phyloP scores from a whole-genome alignment of 441 rosid species.

The Arabidopsis hybrid region DNA sequence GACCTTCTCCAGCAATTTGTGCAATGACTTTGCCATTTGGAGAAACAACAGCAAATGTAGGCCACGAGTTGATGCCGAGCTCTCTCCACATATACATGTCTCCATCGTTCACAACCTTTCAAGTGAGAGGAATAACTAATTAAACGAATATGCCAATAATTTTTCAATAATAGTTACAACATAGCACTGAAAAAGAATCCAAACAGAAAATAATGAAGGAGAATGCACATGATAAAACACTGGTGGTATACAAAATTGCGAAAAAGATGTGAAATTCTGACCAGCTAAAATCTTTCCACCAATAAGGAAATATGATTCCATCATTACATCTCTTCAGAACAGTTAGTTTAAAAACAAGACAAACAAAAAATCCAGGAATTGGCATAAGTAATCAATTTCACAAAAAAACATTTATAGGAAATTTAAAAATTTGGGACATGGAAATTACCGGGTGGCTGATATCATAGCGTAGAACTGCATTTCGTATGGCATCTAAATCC shows the following conservation, averaged over 20 bases:
- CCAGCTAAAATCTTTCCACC: not conserved
- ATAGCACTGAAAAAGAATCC: not conserved
- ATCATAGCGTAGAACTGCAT: conserved; percentile 87
- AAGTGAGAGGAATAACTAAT: conserved; percentile 26
- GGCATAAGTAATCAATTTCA: not conserved
- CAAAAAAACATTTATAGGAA: not conserved
- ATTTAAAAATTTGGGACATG: conserved; percentile 12
- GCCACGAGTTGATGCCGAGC: conserved; percentile 96
- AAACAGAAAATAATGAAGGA: not conserved
- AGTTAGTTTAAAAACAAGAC: not conserved
- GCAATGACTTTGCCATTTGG: conserved; percentile 91
- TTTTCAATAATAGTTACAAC: not conserved
- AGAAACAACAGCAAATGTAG: conserved; percentile 88
- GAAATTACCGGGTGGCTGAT: conserved; percentile 85
- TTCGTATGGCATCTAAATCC: conserved; percentile 92
- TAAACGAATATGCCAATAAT: not conserved
- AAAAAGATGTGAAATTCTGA: not conserved
- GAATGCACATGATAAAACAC: not conserved
- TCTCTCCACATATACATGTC: conserved; percentile 94
- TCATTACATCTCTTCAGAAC: conserved; percentile 4
- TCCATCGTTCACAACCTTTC: conserved; percentile 97
- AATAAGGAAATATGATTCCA: not conserved
- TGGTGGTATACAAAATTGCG: not conserved
- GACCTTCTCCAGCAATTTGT: conserved; percentile 93
- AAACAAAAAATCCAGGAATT: not conserved